Conservation (phyloP, 2,329 filamentous ascomycete species). For the Phaeosphaeriaceae sp. region DNA sequence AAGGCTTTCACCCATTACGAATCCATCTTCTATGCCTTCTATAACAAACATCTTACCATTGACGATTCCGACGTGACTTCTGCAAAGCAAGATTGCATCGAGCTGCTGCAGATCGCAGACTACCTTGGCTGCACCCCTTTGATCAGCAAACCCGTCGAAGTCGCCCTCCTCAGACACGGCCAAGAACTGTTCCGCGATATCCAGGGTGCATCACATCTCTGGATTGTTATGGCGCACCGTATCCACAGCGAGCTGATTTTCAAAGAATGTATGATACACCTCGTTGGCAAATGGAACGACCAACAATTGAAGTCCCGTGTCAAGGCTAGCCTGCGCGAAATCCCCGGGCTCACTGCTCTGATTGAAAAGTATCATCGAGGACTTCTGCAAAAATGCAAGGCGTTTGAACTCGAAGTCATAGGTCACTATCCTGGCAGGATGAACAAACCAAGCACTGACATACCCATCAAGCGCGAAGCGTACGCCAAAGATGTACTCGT, state of each 20-base stretch:
- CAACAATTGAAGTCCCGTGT: constrained; percentile 10
- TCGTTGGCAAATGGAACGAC: constrained; percentile 50
- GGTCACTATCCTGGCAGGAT: constrained; percentile 37
- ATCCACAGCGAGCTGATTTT: constrained; percentile 55
- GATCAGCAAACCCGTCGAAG: constrained; percentile 55
- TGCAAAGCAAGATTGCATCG: constrained; percentile 50
- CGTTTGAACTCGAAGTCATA: constrained; percentile 34
- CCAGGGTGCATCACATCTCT: constrained; percentile 50
- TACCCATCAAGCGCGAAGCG: constrained; percentile 49
- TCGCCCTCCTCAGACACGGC: constrained; percentile 55
- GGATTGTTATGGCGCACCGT: constrained; percentile 55
- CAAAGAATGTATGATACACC: constrained; percentile 54
- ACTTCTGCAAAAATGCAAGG: constrained; percentile 33
- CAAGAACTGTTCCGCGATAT: constrained; percentile 56
- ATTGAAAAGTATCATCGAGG: constrained; percentile 39
- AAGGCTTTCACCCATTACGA: constrained; percentile 48
- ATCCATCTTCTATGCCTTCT: constrained; percentile 55
- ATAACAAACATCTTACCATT: constrained; percentile 51
- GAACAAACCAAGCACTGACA: constrained; percentile 28
- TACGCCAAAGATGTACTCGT: constrained; percentile 58
- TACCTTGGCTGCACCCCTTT: constrained; percentile 52
- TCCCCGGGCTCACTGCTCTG: constrained; percentile 33
- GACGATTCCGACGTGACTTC: constrained; percentile 48
- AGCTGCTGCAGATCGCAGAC: constrained; percentile 55
- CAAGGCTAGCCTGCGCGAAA: constrained; percentile 21